Evolutionary conservation across 305 asterid genomes (phyloP).

Genomic region (Plantago rigida): DNA sequence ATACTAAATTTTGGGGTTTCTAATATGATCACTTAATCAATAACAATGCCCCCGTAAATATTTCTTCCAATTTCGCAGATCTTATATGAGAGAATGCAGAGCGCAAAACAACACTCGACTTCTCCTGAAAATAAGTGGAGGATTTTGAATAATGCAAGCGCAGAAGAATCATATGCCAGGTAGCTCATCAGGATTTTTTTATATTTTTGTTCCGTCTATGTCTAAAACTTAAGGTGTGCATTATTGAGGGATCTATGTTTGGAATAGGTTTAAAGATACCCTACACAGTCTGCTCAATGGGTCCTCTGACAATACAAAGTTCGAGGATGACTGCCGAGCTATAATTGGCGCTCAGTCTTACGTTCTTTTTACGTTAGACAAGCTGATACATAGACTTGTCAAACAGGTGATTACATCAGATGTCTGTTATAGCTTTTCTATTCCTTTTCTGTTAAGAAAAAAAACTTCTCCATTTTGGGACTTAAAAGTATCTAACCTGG

Average conservation of each 20-base stretch:
- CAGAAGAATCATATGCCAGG: constrained; percentile 68
- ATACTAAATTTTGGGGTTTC: constrained; percentile 17
- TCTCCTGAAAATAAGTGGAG: constrained; percentile 74
- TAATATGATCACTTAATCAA: constrained; percentile 7
- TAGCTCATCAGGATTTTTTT: constrained; percentile 29
- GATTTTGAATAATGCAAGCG: constrained; percentile 41
- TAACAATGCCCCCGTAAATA: constrained; percentile 13
- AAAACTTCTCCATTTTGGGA: constrained; percentile 21
- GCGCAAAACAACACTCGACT: constrained; percentile 65
- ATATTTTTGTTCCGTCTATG: constrained; percentile 9
- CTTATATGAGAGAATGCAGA: constrained; percentile 70
- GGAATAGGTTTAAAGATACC: constrained; percentile 71
- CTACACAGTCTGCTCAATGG: constrained; percentile 73
- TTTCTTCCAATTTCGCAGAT: constrained; percentile 38
- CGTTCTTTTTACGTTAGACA: constrained; percentile 82
- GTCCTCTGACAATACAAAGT: constrained; percentile 71
- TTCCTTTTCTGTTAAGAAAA: background rate
- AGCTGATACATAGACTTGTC: constrained; percentile 80
- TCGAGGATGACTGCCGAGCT: constrained; percentile 93
- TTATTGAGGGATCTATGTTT: constrained; percentile 19
- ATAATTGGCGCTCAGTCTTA: constrained; percentile 82
- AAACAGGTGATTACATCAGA: constrained; percentile 52
- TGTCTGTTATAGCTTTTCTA: constrained; percentile 1
- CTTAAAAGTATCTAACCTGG: constrained; percentile 23
- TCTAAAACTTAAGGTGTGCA: constrained; percentile 20